Conservation (phyloP, 2,329 filamentous ascomycete species). For the Apiospora arundinis region DNA sequence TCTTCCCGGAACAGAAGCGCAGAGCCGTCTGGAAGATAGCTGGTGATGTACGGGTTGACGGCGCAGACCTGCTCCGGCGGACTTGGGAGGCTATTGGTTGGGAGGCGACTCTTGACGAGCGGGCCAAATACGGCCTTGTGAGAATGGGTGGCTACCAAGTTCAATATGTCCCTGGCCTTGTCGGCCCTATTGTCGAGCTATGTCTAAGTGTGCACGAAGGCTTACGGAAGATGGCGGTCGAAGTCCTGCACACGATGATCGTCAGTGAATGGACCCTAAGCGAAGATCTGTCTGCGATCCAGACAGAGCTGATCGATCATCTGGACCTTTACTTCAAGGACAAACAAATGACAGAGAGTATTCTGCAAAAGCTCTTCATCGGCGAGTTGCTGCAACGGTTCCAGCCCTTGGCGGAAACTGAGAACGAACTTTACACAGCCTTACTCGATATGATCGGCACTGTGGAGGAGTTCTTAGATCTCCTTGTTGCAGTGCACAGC, state of each 20-base stretch:
- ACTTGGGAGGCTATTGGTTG: conserved; percentile 97
- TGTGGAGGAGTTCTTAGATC: conserved; percentile 87
- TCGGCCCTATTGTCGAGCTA: conserved; percentile 89
- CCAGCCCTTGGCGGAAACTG: conserved; percentile 71
- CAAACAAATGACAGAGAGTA: conserved; percentile 84
- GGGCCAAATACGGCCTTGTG: conserved; percentile 74
- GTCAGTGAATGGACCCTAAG: conserved; percentile 97
- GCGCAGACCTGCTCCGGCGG: conserved; percentile 81
- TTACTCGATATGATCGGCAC: conserved; percentile 82
- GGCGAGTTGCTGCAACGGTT: conserved; percentile 84
- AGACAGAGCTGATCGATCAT: conserved; percentile 96
- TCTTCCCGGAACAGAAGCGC: conserved; percentile 95
- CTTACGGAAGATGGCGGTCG: conserved; percentile 85
- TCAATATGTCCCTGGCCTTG: conserved; percentile 92
- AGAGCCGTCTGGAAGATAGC: conserved; percentile 99
- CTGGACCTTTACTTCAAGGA: conserved; percentile 89
- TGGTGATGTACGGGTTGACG: conserved; percentile 90
- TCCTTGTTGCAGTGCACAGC: conserved; percentile 88
- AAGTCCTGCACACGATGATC: conserved; percentile 97
- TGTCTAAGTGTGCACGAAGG: conserved; percentile 96
- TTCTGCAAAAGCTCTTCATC: conserved; percentile 92
- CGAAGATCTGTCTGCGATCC: conserved; percentile 87
- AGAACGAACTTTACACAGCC: conserved; percentile 73
- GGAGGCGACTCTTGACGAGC: conserved; percentile 86
- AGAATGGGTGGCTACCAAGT: conserved; percentile 97